Evolutionary conservation across 2,329 filamentous ascomycete genomes (phyloP), one percentile per base, ranked within the genome.

Genomic region (Cladophialophora carrionii): DNA sequence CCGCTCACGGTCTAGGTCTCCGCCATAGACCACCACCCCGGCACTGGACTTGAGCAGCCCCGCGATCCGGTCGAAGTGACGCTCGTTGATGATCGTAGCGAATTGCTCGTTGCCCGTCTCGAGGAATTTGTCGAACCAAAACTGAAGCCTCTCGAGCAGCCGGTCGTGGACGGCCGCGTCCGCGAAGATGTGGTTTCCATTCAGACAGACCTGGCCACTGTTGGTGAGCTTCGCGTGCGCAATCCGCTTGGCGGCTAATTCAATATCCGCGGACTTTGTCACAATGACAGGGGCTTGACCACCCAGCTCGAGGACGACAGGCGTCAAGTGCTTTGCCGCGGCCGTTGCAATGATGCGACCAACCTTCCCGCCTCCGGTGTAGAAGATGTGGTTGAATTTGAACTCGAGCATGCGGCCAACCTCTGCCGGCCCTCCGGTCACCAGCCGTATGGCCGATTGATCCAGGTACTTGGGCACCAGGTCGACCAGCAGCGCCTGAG

Each of bases 281-380:
- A 83, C 76, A 56, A 83, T 79, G 12, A 76, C 80, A 1, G 81
- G 81, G 12, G 73, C 76, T 64, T 80, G 78, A 14, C 81, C 81
- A 6, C 81, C 81, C 1, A 83, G 72, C 65, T 83, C 81, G 2
- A 83, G 73, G 0, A 76, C 76, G 0, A 75, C 74, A 0, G 79
- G 78, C 0, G 81, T 82, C n/a, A 83, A 74, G 63, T 81, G 70
- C 48, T 78, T 78, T 2, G 80, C 80, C 2, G 81, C 80, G 4
- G 79, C 78, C 0, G 70, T 68, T 57, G 74, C 72, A 17, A 83
- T 71, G 12, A 78, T 74, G 26, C 74, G 75, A 7, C 72, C 81
- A 14, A 81, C 73, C 17, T 67, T 72, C 9, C 74, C 71, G 1
- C 76, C 78, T 0, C 80, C 80, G 0, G 80, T 82, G 69, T 78